Evolutionary conservation across 441 rosid genomes (phyloP), one percentile per base, ranked within the genome.

Genomic region (Erodium chrysanthum): DNA sequence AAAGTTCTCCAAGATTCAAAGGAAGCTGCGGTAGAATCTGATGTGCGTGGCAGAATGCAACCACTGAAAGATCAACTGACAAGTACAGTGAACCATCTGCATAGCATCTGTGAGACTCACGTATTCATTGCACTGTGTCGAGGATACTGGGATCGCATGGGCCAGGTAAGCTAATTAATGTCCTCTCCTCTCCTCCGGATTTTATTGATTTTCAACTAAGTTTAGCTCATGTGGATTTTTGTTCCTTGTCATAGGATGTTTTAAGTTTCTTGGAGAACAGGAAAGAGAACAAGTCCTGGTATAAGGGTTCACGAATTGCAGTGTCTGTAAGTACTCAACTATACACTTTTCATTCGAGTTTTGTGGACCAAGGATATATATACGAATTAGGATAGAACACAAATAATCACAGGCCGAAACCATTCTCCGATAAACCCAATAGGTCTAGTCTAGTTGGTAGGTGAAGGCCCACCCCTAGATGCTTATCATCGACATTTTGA

Each of bases 241-340:
- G 11, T 37, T 37, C 11, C 29, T 27, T 9, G 42, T 66, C 50
- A 25, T 86, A 92, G 98, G 96, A 91, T 69, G 85, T 93, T 66
- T 80, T 93, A 31, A 85, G 80, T 78, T 89, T 93, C 84, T 69
- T 93, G 83, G 97, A 89, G 84, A 89, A 88, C 84, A 79, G 96
- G 81, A 93, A 91, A 73, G 98, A 91, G 83, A 93, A 93, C 73
- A 83, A 90, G 82, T 93, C 97, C 2, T 94, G 99, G 97, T 91
- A 94, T 64, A 94, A 90, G 81, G 96, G 97, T 69, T 87, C 99
- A n/a, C 83, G 88, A 68, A 81, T 91, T 69, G 90, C 96, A 21
- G 91, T 91, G 25, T 87, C 91, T 56, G 96, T 89, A 83, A 81
- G 96, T 86, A 66, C 84, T 27, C 15, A 25, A 27, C 33, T 6